Evolutionary conservation across 345 rosid species (phyloP), one percentile per base, ranked within the genome.

Genomic region (Sonneratia alba): DNA sequence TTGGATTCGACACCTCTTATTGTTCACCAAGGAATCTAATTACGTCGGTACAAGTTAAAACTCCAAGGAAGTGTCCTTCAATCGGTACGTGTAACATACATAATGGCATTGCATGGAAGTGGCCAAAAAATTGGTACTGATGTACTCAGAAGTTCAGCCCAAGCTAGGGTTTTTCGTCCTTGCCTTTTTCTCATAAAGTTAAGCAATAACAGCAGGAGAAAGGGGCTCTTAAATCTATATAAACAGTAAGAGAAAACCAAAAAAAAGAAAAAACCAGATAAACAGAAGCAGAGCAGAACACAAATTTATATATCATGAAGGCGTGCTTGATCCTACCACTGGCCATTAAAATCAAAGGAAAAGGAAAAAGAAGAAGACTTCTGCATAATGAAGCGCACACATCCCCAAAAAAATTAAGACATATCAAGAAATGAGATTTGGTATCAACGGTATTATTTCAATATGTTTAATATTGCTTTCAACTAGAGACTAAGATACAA

Each of bases 241-340:
- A 67, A 36, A 37, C 27, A 22, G 21, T 6, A 13, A 67, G 47
- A 67, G 48, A 21, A 40, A 19, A 34, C 32, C 45, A 42, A 42
- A 42, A 36, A 7, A 62, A 4, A 6, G 15, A 22, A 22, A 7
- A 57, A 9, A 42, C 10, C 66, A 62, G 32, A 63, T 18, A n/a
- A 27, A 36, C 34, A 61, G 66, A 63, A 19, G 38, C 67, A 32
- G 19, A 27, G 15, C 34, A 57, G 62, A 57, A 55, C 37, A 53
- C 67, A 55, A 48, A 67, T 57, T 36, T 42, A 36, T 73, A 57
- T 73, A 40, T 56, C 71, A 38, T 40, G 51, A 51, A 73, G 76
- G 76, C 76, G 71, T 73, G 71, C 76, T 67, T 4, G 66, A 32
- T 62, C 63, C 65, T 53, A 73, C 67, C 76, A 73, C 38, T 47